Conservation (phyloP, 192 early-diverging fungal species). For the Backusella mclennaniae region DNA sequence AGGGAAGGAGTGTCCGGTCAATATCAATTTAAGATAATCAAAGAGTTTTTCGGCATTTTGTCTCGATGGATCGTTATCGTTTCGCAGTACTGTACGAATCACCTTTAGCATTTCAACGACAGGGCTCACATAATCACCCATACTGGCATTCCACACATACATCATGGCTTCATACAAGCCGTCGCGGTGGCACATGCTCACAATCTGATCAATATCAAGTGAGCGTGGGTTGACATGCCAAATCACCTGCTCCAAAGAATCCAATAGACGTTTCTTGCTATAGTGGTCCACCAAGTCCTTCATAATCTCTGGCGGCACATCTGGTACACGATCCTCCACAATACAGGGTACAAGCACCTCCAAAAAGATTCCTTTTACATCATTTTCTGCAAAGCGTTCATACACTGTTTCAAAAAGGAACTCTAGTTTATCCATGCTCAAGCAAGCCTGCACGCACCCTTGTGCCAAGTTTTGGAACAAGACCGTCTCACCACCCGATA, state of each 20-base stretch:
- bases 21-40: constrained; percentile 48
- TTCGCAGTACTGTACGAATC: constrained; percentile 43
- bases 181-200: constrained; percentile 53
- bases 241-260: constrained; percentile 51
- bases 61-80: background rate
- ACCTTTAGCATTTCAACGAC: constrained; percentile 55
- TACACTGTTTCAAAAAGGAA: constrained; percentile 57
- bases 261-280: constrained; percentile 39
- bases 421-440: constrained; percentile 49
- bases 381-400: constrained; percentile 49
- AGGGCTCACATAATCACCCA: constrained; percentile 60
- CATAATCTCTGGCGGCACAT: constrained; percentile 58
- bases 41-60: constrained; percentile 50
- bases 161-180: constrained; percentile 56
- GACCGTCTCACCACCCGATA: constrained; percentile 38
- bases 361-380: constrained; percentile 48
- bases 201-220: constrained; percentile 58
- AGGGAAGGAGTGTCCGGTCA: constrained; percentile 50
- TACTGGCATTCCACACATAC: constrained; percentile 60
- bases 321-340: constrained; percentile 46
- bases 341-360: constrained; percentile 53
- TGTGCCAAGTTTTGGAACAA: constrained; percentile 49
- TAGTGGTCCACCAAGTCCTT: constrained; percentile 56
- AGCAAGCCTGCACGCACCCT: constrained; percentile 52
- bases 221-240: constrained; percentile 55